Evolutionary conservation across 345 rosid species (phyloP).

Genomic region (Camelina laxa): DNA sequence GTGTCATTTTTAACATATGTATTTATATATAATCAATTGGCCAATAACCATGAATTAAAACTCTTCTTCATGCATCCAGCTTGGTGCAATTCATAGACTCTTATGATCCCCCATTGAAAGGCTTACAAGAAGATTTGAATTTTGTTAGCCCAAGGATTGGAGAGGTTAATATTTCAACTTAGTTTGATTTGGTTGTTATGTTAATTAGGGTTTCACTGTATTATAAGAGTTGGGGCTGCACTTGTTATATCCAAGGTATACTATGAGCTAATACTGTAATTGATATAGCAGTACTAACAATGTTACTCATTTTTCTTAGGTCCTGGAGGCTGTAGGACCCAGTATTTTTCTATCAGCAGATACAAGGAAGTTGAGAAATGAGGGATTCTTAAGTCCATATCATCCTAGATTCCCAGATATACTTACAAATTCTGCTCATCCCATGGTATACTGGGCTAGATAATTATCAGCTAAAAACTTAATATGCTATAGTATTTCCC

Average conservation of each 20-base stretch:
- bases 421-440: slow-evolving; percentile 96
- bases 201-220: slow-evolving; percentile 1
- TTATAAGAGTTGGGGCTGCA: slow-evolving; percentile 29
- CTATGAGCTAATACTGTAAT: slow-evolving; percentile 12
- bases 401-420: slow-evolving; percentile 99
- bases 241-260: slow-evolving; percentile 14
- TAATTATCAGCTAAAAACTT: slow-evolving; percentile 1
- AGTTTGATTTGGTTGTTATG: slow-evolving; percentile 14
- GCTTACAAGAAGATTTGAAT: slow-evolving; percentile 96
- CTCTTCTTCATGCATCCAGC: slow-evolving; percentile 50
- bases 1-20: slow-evolving; percentile 11
- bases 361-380: slow-evolving; percentile 94
- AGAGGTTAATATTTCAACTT: slow-evolving; percentile 65
- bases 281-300: slow-evolving; percentile 17
- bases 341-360: slow-evolving; percentile 92
- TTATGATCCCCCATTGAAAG: slow-evolving; percentile 96
- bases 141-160: slow-evolving; percentile 99
- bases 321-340: slow-evolving; percentile 98
- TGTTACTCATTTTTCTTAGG: slow-evolving; percentile 60
- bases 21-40: slow-evolving; percentile 6
- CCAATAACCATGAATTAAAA: slow-evolving; percentile 7
- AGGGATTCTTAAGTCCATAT: slow-evolving; percentile 96
- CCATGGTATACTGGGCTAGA: slow-evolving; percentile 66
- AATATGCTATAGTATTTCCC: slow-evolving; percentile 14
- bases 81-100: slow-evolving; percentile 96